A percentile compares a stretch with the other conserved stretches of the same genome.
These are phyloP conservation scores for Blastocystis sp. DNA, from an alignment of 352 stramenopile species.

Conservation along the genomic window DNA sequence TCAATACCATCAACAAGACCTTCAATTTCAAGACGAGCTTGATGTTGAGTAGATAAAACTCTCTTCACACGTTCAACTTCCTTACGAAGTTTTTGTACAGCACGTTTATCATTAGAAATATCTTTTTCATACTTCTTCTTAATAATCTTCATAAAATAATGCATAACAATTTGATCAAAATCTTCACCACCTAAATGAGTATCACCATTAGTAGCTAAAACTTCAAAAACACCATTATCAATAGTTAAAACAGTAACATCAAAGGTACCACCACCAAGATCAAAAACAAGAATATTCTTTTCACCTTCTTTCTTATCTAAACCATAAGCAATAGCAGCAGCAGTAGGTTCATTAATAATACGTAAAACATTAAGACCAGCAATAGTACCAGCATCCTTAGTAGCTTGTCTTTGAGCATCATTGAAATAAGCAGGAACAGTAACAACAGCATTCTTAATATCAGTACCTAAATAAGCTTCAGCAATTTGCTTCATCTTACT, in stretches of 20 bases:
- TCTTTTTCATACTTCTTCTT: constrained; percentile 83
- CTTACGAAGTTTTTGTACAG: constrained; percentile 80
- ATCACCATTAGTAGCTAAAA: constrained; percentile 92
- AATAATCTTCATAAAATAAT: constrained; percentile 98
- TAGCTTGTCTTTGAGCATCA: constrained; percentile 94
- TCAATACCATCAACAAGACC: constrained; percentile 80
- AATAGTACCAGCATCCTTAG: constrained; percentile 93
- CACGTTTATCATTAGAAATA: constrained; percentile 72
- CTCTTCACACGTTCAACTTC: constrained; percentile 92
- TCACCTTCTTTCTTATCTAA: constrained; percentile 42
- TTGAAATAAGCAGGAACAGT: constrained; percentile 99
- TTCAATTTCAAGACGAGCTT: constrained; percentile 83
- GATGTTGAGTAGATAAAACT: constrained; percentile 75
- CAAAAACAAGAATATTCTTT: constrained; percentile 45
- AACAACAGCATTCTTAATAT: constrained; percentile 81
- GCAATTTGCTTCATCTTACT: constrained; percentile 96
- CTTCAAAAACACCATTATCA: constrained; percentile 91
- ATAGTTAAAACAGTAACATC: constrained; percentile 96
- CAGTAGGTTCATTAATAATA: constrained; percentile 60
- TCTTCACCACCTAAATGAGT: constrained; percentile 96
- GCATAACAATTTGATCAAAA: constrained; percentile 95
- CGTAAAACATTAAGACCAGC: constrained; percentile 82
- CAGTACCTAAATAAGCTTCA: constrained; percentile 84
- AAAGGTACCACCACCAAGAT: constrained; percentile 56
- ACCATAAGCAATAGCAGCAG: constrained; percentile 45